Conservation (phyloP, 495 filamentous ascomycete genomes). For the Pyrenula massariospora region DNA sequence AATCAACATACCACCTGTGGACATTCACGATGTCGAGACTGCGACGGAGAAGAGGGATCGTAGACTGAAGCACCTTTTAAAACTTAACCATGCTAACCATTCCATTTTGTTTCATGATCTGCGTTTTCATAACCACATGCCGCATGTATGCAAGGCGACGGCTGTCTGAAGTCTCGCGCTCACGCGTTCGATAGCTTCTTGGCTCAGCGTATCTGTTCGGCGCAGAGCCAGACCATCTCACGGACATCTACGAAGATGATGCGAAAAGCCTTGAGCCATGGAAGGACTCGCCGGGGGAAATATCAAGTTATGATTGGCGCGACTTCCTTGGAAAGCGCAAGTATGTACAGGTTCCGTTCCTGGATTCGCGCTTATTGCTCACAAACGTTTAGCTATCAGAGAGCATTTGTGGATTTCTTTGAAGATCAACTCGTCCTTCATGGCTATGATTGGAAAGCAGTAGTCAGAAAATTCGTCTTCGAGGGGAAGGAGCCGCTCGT, state of each 20-base stretch:
- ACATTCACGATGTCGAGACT: slow-evolving; percentile 68
- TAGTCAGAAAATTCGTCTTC: slow-evolving; percentile 66
- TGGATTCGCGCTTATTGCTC: background rate
- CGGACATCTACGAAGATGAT: slow-evolving; percentile 69
- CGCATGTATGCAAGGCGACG: slow-evolving; percentile 48
- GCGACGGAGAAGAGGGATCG: slow-evolving; percentile 64
- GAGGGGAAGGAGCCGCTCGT: slow-evolving; percentile 65
- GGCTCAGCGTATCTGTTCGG: slow-evolving; percentile 77
- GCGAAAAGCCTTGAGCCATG: slow-evolving; percentile 64
- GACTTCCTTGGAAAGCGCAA: slow-evolving; percentile 62
- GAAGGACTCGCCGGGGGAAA: slow-evolving; percentile 72
- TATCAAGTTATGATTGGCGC: slow-evolving; percentile 74
- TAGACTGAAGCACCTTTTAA: slow-evolving; percentile 79
- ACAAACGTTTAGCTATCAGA: slow-evolving; percentile 50
- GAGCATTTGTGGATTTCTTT: slow-evolving; percentile 85
- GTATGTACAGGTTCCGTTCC: slow-evolving; percentile 19
- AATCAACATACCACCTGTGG: slow-evolving; percentile 57
- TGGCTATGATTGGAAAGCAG: slow-evolving; percentile 72
- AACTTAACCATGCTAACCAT: slow-evolving; percentile 84
- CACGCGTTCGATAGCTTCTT: slow-evolving; percentile 37
- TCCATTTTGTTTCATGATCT: slow-evolving; percentile 68
- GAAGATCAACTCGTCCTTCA: slow-evolving; percentile 71
- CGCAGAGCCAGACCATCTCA: slow-evolving; percentile 56
- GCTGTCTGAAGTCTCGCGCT: slow-evolving; percentile 3
- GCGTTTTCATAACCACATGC: slow-evolving; percentile 75